These are phyloP conservation scores for Podaxis sp. DNA, from an alignment of 768 basidiomycete genomes.

Conservation along the genomic window DNA sequence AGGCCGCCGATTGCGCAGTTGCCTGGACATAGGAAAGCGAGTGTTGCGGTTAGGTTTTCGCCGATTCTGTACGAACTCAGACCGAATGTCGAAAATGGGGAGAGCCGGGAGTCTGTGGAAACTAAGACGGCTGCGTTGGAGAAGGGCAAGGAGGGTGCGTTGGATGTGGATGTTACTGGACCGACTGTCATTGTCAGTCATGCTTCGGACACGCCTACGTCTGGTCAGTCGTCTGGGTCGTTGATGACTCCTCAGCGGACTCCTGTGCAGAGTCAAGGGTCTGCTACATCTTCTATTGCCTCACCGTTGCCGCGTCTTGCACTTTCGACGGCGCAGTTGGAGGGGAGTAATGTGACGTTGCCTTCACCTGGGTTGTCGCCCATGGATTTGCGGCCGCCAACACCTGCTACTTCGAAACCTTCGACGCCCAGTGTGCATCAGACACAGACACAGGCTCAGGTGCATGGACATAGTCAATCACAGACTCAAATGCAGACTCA, in stretches of 20 bases:
- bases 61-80: conserved; percentile 93
- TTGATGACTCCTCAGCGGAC: conserved; percentile 35
- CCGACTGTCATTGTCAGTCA: conserved; percentile 23
- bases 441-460: conserved; percentile 16
- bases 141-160: conserved; percentile 56
- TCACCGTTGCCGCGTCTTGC: conserved; percentile 50
- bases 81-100: conserved; percentile 43
- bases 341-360: conserved; percentile 20
- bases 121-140: conserved; percentile 60
- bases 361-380: conserved; percentile 60
- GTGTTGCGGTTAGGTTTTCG: conserved; percentile 91
- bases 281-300: conserved; percentile 31
- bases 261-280: conserved; percentile 21
- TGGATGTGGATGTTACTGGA: conserved; percentile 64
- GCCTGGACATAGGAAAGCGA: conserved; percentile 95
- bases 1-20: conserved; percentile 91
- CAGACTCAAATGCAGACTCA: conserved; percentile 14
- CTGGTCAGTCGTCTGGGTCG: neutral
- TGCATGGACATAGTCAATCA: neutral
- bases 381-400: conserved; percentile 54
- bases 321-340: conserved; percentile 24
- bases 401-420: conserved; percentile 60
- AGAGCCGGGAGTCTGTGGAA: conserved; percentile 24
- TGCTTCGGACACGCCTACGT: conserved; percentile 9
- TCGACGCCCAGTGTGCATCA: conserved; percentile 41